Conservation (phyloP, 2,329 filamentous ascomycete species). For the Claviceps citrina region DNA sequence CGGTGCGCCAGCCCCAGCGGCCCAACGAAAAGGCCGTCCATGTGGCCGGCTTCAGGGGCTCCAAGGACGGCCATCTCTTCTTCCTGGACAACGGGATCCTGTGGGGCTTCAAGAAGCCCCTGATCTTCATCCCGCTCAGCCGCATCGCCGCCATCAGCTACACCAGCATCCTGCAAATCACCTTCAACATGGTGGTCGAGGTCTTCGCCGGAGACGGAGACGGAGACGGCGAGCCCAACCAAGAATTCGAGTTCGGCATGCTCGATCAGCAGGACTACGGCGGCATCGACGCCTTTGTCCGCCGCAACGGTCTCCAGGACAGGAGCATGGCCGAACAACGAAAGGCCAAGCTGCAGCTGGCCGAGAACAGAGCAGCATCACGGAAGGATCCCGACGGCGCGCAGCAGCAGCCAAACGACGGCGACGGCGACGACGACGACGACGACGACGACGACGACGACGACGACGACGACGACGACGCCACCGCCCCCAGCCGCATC, state of each 20-base stretch:
- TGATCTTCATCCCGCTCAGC: constrained; percentile 47
- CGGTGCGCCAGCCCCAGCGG: constrained; percentile 39
- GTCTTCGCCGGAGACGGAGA: constrained; percentile 34
- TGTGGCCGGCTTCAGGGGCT: constrained; percentile 50
- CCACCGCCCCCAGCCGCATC: too few relatives aligned
- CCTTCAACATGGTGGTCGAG: constrained; percentile 53
- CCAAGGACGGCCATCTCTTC: constrained; percentile 53
- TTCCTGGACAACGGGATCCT: constrained; percentile 52
- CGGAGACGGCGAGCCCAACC: constrained; percentile 30
- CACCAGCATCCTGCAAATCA: constrained; percentile 50
- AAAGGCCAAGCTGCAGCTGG: constrained; percentile 46
- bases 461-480: constrained; percentile 19
- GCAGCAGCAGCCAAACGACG: constrained; percentile 16
- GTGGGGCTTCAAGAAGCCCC: constrained; percentile 56
- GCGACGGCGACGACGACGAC: constrained; percentile 20
- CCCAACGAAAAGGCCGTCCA: constrained; percentile 49
- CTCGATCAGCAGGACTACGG: constrained; percentile 53
- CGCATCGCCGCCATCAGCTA: constrained; percentile 49
- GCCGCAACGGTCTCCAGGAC: constrained; percentile 46
- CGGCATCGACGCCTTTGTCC: constrained; percentile 49
- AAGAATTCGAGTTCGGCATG: constrained; percentile 55
- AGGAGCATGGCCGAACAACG: constrained; percentile 53
- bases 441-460: too few relatives aligned
- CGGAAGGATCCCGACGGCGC: constrained; percentile 29
- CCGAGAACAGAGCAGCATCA: constrained; percentile 38